Base-by-base conservation (phyloP, 768 basidiomycete species). In the Suillus placidus region DNA sequence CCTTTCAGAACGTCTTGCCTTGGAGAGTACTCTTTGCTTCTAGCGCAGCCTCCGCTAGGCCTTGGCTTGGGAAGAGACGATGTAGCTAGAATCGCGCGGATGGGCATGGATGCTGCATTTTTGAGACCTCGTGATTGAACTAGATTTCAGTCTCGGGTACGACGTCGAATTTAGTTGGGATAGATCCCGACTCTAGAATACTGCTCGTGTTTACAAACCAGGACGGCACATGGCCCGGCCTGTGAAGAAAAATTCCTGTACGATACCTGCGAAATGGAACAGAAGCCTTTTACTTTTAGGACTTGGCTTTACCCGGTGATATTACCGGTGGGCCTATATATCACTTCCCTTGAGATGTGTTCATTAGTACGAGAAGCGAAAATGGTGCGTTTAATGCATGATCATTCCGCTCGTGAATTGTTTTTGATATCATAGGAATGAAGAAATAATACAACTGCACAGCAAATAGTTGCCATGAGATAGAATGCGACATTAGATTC, bases 1-100 rank as follows among this genome's bases (percentile, higher is more conserved):
- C 88, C 88, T 0, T 94, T 94, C 77, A 85, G 86, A 32, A 94
- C 88, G 10, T 88, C 89, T 4, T 80, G 94, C 2, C 71, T 88
- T 0, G 91, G 81, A 4, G 93, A 95, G 74, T 95, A 95, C 68
- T 92, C 93, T 0, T 79, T 94, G 7, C 84, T 95, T 42, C 79
- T 94, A 62, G 93, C 93, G 0, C 73, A 79, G 30, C 80, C 85
- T n/a, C 93, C 93, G 0, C 71, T 86, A 37, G 93, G 93, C 3
- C 81, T 95, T 3, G 93, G 91, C 1, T 76, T 94, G 55, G 78
- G 78, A 0, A 83, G 88, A 68, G 78, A 74, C 0, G 86, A 92
- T 68, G 83, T 94, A 6, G 73, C 68, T 60, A 73, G 70, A 20
- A 78, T 93, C 23, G 91, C 87, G 1, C 74, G 82, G 67, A 87